Conservation (phyloP, 1,284 basidiomycete species). For the Pholiota adiposa region DNA sequence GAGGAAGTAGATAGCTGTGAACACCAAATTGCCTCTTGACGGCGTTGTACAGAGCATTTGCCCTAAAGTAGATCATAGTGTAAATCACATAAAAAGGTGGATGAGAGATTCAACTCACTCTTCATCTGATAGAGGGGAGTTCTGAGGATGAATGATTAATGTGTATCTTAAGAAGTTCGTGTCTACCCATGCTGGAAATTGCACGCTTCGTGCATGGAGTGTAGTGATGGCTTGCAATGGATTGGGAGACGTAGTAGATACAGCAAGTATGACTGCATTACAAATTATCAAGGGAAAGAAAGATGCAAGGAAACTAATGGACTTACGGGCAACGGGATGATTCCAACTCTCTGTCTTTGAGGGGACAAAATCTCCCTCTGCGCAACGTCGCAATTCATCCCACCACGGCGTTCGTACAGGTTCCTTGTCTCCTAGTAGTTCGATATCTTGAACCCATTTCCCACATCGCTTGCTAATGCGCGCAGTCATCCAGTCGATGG, state of each 20-base stretch:
- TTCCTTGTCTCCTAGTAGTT: conserved; percentile 45
- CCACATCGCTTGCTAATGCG: conserved; percentile 63
- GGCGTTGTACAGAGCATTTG: conserved; percentile 76
- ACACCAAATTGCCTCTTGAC: conserved; percentile 83
- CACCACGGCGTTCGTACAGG: conserved; percentile 73
- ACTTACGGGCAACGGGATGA: conserved; percentile 76
- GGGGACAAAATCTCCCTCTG: conserved; percentile 75
- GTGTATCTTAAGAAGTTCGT: conserved; percentile 68
- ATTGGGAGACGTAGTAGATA: conserved; percentile 77
- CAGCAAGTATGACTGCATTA: conserved; percentile 69
- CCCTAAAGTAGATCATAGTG: conserved; percentile 44
- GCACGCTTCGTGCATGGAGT: conserved; percentile 63
- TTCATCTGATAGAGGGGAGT: conserved; percentile 73
- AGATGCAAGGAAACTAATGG: background rate
- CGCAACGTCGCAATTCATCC: conserved; percentile 77
- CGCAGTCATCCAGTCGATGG: conserved; percentile 80
- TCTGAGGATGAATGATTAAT: conserved; percentile 72
- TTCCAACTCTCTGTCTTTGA: conserved; percentile 78
- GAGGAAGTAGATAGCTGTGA: conserved; percentile 68
- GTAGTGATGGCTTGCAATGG: conserved; percentile 76
- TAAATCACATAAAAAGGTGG: background rate
- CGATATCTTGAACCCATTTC: conserved; percentile 69
- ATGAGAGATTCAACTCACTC: conserved; percentile 62
- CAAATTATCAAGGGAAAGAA: background rate
- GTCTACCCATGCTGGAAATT: conserved; percentile 82